Base-by-base conservation (phyloP, 2,329 filamentous ascomycete genomes). In the Decorospora gaudefroyi region DNA sequence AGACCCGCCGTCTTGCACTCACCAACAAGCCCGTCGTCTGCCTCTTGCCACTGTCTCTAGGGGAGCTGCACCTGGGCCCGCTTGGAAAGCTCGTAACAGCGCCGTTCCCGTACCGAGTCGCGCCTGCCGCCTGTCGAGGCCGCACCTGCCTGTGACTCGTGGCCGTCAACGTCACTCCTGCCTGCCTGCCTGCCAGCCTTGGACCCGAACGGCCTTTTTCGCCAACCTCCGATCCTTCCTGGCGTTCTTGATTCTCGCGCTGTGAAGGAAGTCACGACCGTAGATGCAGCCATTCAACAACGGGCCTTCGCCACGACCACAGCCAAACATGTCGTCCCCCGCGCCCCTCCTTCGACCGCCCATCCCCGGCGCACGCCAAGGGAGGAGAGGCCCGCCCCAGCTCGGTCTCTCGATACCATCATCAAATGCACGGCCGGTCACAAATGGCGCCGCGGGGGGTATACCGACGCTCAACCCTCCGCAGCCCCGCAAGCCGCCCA, bases 341-440 rank as follows among this genome's bases (percentile, higher is more conserved):
- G 88, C 86, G 39, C 89, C 89, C 49, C 82, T 95, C 46, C 85
- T 95, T 43, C 86, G 90, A 49, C 88, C 90, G 41, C 89, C 90
- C 50, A 85, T 95, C 43, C 87, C 87, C 26, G 88, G 88, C 53
- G 78, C 70, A 33, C 70, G 70, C 52, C 78, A 77, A 57, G 76
- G 78, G 54, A 84, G 82, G 46, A 76, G 79, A 47, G 80, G 87
- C 53, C 78, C 86, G 39, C 90, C 90, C 18, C 84, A 87, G 61
- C 80, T 97, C 46, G 92, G 90, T 30, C 82, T 97, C 43, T 88
- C 91, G 31, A 97, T 97, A 46, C 92, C 92, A 25, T 85, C 88
- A 1, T 95, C 90, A 34, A 92, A 84, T 72, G 86, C 79, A 51
- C 89, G 91, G 70, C 84, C 91, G 2, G 83, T 95, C 46, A 81